Conservation (phyloP, 495 filamentous ascomycete genomes). For the Podospora conica region DNA sequence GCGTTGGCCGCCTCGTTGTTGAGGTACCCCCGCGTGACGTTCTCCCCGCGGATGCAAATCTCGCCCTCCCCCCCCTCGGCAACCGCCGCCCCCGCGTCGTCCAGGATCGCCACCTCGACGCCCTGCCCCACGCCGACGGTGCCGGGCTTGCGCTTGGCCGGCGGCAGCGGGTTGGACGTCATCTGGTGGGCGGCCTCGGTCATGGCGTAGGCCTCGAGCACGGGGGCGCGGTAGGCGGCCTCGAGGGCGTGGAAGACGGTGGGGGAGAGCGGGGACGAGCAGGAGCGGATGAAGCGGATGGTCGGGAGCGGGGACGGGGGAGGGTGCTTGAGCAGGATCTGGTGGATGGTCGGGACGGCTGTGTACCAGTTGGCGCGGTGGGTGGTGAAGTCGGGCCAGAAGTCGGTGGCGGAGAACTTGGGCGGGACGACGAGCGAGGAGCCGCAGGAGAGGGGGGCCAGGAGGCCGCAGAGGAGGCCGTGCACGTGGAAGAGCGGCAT, state of each 20-base stretch:
- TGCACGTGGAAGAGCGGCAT: slow-evolving; percentile 92
- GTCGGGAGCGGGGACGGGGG: slow-evolving; percentile 56
- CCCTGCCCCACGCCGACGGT: slow-evolving; percentile 76
- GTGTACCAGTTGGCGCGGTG: slow-evolving; percentile 83
- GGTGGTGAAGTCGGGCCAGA: slow-evolving; percentile 67
- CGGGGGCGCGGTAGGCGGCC: slow-evolving; percentile 63
- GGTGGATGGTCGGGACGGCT: slow-evolving; percentile 82
- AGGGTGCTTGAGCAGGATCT: slow-evolving; percentile 69
- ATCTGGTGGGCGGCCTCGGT: slow-evolving; percentile 87
- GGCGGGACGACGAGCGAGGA: slow-evolving; percentile 68
- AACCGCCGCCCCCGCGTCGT: slow-evolving; percentile 55
- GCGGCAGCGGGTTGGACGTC: slow-evolving; percentile 78
- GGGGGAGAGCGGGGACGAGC: slow-evolving; percentile 73
- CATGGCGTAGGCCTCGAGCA: slow-evolving; percentile 88
- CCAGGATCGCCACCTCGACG: slow-evolving; percentile 71
- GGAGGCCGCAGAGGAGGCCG: slow-evolving; percentile 70
- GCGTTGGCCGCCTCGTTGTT: slow-evolving; percentile 71
- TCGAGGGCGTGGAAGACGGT: slow-evolving; percentile 72
- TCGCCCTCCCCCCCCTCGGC: slow-evolving; percentile 72
- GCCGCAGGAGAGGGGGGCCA: slow-evolving; percentile 65
- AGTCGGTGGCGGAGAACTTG: slow-evolving; percentile 74
- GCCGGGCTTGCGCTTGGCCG: slow-evolving; percentile 64
- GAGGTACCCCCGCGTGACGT: slow-evolving; percentile 76
- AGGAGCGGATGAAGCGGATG: slow-evolving; percentile 83
- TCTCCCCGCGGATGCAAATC: slow-evolving; percentile 72